Conservation (phyloP, 331 rosid species). For the Saraca asoca region DNA sequence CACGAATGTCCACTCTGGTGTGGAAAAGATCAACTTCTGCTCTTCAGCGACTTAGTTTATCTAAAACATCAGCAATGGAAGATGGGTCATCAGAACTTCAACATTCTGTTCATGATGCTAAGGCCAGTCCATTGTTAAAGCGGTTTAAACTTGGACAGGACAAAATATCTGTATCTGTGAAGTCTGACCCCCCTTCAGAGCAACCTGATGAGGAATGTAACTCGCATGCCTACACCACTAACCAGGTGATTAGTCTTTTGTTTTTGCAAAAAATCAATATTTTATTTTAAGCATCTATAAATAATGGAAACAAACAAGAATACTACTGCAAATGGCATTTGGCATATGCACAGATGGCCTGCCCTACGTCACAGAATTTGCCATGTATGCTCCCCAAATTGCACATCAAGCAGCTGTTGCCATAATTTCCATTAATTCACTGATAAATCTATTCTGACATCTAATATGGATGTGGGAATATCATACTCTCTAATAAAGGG, state of each 20-base stretch:
- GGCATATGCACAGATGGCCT: not conserved
- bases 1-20: conserved; percentile 56
- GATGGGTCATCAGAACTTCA: conserved; percentile 51
- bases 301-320: not conserved
- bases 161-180: conserved; percentile 52
- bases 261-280: not conserved
- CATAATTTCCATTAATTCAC: too few species aligned
- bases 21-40: conserved; percentile 69
- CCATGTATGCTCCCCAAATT: too few species aligned
- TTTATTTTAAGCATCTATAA: not conserved
- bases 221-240: conserved; percentile 56
- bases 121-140: conserved; percentile 54
- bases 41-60: conserved; percentile 37
- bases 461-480: too few species aligned
- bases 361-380: too few species aligned
- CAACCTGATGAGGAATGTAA: conserved; percentile 69
- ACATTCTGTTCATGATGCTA: conserved; percentile 50
- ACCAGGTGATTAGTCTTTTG: conserved; percentile 51
- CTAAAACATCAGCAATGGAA: conserved; percentile 52
- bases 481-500: too few species aligned
- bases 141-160: conserved; percentile 70
- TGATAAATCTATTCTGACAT: too few species aligned
- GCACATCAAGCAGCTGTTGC: too few species aligned
- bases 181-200: conserved; percentile 44
- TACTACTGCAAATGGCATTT: not conserved